Evolutionary conservation across 2,329 filamentous ascomycete genomes (phyloP), one percentile per base, ranked within the genome.

Genomic region (Aspergillus texensis): DNA sequence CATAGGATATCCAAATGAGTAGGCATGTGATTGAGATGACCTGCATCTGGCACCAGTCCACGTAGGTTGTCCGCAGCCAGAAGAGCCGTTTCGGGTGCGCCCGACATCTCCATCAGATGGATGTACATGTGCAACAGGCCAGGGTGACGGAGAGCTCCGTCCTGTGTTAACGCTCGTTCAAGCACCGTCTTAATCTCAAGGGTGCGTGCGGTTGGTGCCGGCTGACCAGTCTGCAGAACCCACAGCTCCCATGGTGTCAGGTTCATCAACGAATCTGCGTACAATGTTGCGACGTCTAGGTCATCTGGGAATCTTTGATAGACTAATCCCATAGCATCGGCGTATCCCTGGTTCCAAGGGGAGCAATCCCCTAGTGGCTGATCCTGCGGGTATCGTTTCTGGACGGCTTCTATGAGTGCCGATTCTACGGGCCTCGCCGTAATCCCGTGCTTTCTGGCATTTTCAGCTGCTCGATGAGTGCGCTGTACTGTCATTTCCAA

Each of bases 41-140:
- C 90, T 0, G 86, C 83, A 72, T 92, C 89, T 0, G 90, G 90
- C 0, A 90, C 85, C 2, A 92, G 82, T 11, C 81, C 82, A 26
- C 90, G 86, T 12, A 93, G 81, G 26, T 72, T 78, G 69, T 92
- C 84, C 6, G 89, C 89, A 0, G 84, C 81, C 0, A 84, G 79
- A 19, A 91, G 74, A 1, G 88, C 91, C 1, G 77, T 73, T 72
- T 92, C 90, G 0, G 90, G 90, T 0, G 80, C 83, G 0, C 81
- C 78, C 0, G 90, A 92, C 90, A 92, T 92, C 72, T 93, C 91
- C 82, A 92, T 90, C 4, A 92, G 83, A 69, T 93, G 90, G 45
- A 93, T 91, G 74, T 93, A 93, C 36, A 92, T 78, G 74, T 94
- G 91, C 6, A 93, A 80, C 0, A 93, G 75, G 0, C 91, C 91